Conservation (phyloP, 257 asterid genomes). For the Striga asiatica region DNA sequence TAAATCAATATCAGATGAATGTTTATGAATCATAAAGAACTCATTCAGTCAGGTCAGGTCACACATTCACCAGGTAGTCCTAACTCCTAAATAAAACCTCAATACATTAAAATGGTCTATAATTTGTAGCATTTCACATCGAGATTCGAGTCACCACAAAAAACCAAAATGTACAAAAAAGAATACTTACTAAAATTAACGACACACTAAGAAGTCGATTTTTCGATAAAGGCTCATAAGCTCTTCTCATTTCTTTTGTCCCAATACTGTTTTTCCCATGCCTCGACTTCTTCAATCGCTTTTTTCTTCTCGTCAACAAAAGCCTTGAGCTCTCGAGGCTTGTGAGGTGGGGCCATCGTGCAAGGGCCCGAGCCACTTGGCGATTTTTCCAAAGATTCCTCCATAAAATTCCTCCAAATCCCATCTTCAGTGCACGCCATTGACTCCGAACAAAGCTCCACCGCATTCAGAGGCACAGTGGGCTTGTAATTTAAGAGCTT, state of each 20-base stretch:
- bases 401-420: slow-evolving; percentile 55
- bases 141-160: not conserved
- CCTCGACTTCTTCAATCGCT: slow-evolving; percentile 50
- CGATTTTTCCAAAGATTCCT: slow-evolving; percentile 51
- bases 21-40: too few relatives aligned
- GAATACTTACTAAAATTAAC: too few relatives aligned
- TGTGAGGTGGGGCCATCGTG: slow-evolving; percentile 58
- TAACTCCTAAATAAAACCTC: too few relatives aligned
- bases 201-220: not conserved
- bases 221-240: not conserved
- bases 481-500: slow-evolving; percentile 64
- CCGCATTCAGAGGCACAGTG: slow-evolving; percentile 36
- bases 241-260: slow-evolving; percentile 20
- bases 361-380: slow-evolving; percentile 59
- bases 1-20: too few relatives aligned
- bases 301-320: slow-evolving; percentile 31
- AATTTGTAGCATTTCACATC: not conserved
- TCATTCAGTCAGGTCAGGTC: too few relatives aligned
- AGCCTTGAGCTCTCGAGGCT: slow-evolving; percentile 30
- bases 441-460: slow-evolving; percentile 56
- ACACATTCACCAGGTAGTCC: too few relatives aligned
- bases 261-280: slow-evolving; percentile 65
- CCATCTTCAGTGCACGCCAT: slow-evolving; percentile 47
- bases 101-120: too few relatives aligned
- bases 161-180: not conserved